phyloP scores from a whole-genome alignment of 352 stramenopile species.

The Lagenidium giganteum region DNA sequence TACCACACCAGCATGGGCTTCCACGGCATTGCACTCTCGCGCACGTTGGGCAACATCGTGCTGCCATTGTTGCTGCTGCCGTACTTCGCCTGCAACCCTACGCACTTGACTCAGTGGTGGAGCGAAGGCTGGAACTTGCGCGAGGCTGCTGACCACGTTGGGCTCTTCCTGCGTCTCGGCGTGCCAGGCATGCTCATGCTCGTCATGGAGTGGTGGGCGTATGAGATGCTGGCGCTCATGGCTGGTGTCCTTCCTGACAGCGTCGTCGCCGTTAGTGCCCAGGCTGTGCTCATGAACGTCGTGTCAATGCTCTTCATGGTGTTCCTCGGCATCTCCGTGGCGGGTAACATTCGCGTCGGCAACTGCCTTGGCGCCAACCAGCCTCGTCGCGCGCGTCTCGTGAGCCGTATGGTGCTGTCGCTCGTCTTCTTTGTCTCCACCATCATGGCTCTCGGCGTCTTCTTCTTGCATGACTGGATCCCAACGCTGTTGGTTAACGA shows the following conservation, averaged over 20 bases:
- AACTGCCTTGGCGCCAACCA: constrained; percentile 70
- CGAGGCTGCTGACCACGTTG: constrained; percentile 35
- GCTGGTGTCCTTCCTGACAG: constrained; percentile 52
- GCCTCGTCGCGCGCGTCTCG: constrained; percentile 39
- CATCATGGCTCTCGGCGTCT: constrained; percentile 29
- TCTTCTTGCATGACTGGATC: constrained; percentile 33
- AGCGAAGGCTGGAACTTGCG: constrained; percentile 54
- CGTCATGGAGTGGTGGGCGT: constrained; percentile 74
- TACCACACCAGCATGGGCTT: constrained; percentile 71
- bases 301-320: constrained; percentile 70
- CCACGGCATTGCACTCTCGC: constrained; percentile 59
- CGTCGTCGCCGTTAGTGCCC: constrained; percentile 61
- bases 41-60: constrained; percentile 43
- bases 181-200: constrained; percentile 59
- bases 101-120: constrained; percentile 48
- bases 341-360: constrained; percentile 66
- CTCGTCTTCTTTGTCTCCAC: constrained; percentile 24
- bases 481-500: constrained; percentile 36
- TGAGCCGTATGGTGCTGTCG: constrained; percentile 30
- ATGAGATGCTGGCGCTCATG: constrained; percentile 68
- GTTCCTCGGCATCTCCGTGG: constrained; percentile 57
- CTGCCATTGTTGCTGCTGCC: constrained; percentile 42
- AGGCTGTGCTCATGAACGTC: constrained; percentile 70
- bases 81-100: constrained; percentile 35
- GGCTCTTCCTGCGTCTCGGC: constrained; percentile 56